Percentiles rank a stretch among this genome's conserved stretches.
phyloP scores from a whole-genome alignment of 78 protist genomes.

The Dictyostelium brefeldianum region DNA sequence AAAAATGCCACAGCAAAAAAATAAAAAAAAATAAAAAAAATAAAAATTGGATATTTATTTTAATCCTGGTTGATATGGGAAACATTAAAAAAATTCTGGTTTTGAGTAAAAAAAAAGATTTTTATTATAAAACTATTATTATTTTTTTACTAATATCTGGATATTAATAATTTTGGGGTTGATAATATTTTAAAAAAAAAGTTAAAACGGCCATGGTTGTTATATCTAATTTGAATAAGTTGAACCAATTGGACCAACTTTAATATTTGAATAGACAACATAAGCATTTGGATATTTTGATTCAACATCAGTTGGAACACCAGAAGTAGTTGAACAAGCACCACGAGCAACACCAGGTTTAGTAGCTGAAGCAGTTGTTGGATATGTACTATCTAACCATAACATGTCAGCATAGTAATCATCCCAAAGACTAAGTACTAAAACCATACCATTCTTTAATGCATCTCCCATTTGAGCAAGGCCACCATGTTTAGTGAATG shows the following conservation, averaged over 20 bases:
- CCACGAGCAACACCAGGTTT: slow-evolving; percentile 87
- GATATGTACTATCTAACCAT: slow-evolving; percentile 85
- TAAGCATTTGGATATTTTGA: slow-evolving; percentile 76
- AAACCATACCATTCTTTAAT: slow-evolving; percentile 81
- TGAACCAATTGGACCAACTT: slow-evolving; percentile 76
- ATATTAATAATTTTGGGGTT: too few species aligned
- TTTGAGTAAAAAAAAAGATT: too few species aligned
- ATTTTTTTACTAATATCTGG: too few species aligned
- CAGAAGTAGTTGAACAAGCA: slow-evolving; percentile 83
- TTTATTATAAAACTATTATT: too few species aligned
- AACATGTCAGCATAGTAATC: slow-evolving; percentile 87
- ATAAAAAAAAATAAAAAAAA: too few species aligned
- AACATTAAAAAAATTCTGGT: too few species aligned
- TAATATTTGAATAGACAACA: slow-evolving; percentile 81
- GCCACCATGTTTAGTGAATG: slow-evolving; percentile 87
- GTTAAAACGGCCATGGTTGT: too few species aligned
- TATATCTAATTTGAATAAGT: slow-evolving; percentile 30
- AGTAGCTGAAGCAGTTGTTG: slow-evolving; percentile 10
- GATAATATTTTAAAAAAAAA: too few species aligned
- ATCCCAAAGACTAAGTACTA: slow-evolving; percentile 89
- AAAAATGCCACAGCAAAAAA: too few species aligned
- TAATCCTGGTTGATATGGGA: too few species aligned
- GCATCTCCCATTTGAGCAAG: slow-evolving; percentile 82
- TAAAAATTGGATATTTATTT: too few species aligned
- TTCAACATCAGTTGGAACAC: slow-evolving; percentile 80